Evolutionary conservation across 305 asterid genomes (phyloP), one percentile per base, ranked within the genome.

Genomic region (Fraxinus sp.): DNA sequence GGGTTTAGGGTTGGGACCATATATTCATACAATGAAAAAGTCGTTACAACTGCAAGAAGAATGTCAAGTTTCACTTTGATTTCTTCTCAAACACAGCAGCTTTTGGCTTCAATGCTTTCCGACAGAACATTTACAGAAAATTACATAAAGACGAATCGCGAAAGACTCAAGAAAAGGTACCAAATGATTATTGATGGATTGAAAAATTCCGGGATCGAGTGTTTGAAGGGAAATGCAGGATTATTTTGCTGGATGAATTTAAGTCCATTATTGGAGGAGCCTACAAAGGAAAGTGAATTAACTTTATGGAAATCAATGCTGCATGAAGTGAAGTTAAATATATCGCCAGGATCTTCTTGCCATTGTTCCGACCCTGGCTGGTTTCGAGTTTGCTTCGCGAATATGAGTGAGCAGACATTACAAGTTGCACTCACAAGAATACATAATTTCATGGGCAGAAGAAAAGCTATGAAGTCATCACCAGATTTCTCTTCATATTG

Each of bases 1-100:
- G 81, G 81, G 5, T 78, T 78, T 28, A 36, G 81, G 13, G 81
- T 78, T 30, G 81, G 81, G 57, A 66, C 81, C 9, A 64, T 78
- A 64, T 78, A 78, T 37, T 78, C 81, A 10, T 55, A 78, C 10
- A 66, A 78, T 14, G 55, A 35, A 13, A 20, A 55, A 4, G 81
- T 78, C 1, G 81, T 78, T 4, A 37, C 75, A 24, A 66, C 81
- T 7, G 81, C 81, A 10, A 78, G 75, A 7, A 57, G 73, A 59
- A 78, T 78, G 81, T 78, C 81, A 24, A 78, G 81, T 59, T 78
- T 77, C 73, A 57, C 70, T 16, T 52, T 77, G 30, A 33, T 77
- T 18, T 77, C 80, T 11, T 77, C 80, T 9, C 81, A 78, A 24
- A 78, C 81, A 16, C 81, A 78, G 75, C 32, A 35, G 2, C 74